These are phyloP conservation scores for Populus ilicifolia DNA, from an alignment of 345 rosid genomes.

Conservation along the genomic window DNA sequence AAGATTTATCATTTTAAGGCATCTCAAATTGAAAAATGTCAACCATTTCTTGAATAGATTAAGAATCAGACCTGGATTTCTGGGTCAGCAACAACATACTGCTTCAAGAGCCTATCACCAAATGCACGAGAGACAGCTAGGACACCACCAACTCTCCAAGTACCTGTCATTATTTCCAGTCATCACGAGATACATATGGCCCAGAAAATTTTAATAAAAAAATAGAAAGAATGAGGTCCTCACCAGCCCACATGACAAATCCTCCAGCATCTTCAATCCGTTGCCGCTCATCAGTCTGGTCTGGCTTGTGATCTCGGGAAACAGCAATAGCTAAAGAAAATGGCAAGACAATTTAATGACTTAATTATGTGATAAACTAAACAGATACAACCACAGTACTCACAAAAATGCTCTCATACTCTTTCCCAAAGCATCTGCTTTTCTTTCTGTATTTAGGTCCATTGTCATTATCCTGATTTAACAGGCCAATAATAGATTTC, in stretches of 20 bases:
- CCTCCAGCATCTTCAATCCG: constrained; percentile 99
- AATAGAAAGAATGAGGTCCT: constrained; percentile 10
- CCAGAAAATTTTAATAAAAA: neutral
- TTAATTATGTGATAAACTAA: neutral
- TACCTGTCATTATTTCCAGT: constrained; percentile 47
- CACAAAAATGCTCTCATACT: neutral
- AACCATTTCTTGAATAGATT: neutral
- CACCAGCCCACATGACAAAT: constrained; percentile 99
- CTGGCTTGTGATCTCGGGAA: constrained; percentile 98
- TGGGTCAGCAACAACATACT: constrained; percentile 98
- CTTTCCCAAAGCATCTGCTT: neutral
- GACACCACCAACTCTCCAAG: constrained; percentile 99
- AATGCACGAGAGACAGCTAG: constrained; percentile 99
- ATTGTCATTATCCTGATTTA: neutral
- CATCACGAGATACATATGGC: neutral
- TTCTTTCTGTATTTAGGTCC: neutral
- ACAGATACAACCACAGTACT: neutral
- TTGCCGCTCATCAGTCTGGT: constrained; percentile 94
- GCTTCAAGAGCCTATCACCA: constrained; percentile 96
- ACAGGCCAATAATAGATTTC: neutral
- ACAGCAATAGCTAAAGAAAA: constrained; percentile 77
- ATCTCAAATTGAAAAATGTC: neutral
- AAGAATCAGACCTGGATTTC: constrained; percentile 71
- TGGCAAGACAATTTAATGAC: neutral
- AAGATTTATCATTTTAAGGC: neutral